Conservation (phyloP, 1,139 yeast species). For the Yamadazyma buinensis region DNA sequence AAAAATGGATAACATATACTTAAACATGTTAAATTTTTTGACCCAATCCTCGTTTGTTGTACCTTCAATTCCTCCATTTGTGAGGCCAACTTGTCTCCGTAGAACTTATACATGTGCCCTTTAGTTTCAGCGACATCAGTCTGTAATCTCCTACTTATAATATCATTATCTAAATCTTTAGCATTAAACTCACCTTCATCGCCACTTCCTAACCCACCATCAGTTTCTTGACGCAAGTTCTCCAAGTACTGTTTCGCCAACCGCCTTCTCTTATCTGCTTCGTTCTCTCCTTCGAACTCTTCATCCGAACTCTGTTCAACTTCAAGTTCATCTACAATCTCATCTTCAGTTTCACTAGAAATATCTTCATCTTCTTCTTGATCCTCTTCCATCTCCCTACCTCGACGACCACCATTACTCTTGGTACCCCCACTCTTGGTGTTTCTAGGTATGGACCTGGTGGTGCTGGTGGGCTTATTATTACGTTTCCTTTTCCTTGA, state of each 20-base stretch:
- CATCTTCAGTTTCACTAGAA: slow-evolving; percentile 35
- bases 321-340: slow-evolving; percentile 19
- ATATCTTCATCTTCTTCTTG: slow-evolving; percentile 34
- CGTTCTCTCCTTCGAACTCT: slow-evolving; percentile 70
- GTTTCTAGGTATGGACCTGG: slow-evolving; percentile 9
- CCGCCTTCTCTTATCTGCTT: slow-evolving; percentile 91
- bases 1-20: slow-evolving; percentile 55
- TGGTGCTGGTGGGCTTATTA: slow-evolving; percentile 20
- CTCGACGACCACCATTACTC: no score
- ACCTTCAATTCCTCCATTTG: slow-evolving; percentile 39
- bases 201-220: slow-evolving; percentile 36
- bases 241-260: slow-evolving; percentile 90
- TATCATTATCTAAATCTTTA: slow-evolving; percentile 85
- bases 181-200: slow-evolving; percentile 75
- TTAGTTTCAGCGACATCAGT: slow-evolving; percentile 87
- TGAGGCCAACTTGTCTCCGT: slow-evolving; percentile 45
- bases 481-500: slow-evolving; percentile 47
- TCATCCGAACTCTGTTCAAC: slow-evolving; percentile 49
- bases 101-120: slow-evolving; percentile 73
- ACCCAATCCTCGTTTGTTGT: slow-evolving; percentile 53
- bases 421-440: no score
- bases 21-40: slow-evolving; percentile 53
- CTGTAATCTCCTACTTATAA: slow-evolving; percentile 72
- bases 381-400: no score
- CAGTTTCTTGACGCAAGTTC: slow-evolving; percentile 52